Conservation (phyloP, 306 rosid genomes). For the Quercus agrifolia region DNA sequence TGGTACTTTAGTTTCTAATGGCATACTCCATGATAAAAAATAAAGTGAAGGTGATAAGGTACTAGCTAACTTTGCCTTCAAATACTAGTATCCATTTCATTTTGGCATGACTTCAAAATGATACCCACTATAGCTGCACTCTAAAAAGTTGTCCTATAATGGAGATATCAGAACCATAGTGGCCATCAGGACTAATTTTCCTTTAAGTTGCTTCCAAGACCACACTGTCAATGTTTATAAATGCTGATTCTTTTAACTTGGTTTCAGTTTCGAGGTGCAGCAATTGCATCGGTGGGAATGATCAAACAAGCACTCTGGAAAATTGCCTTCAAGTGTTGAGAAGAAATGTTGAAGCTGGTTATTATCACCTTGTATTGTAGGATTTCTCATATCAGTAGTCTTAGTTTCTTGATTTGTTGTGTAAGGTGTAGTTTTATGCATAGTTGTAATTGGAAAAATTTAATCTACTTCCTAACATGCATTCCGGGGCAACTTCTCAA, state of each 20-base stretch:
- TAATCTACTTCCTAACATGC: slow-evolving; percentile 17
- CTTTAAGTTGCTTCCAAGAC: neutral
- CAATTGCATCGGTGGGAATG: slow-evolving; percentile 54
- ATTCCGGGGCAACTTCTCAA: slow-evolving; percentile 15
- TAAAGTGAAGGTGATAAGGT: neutral
- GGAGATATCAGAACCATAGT: neutral
- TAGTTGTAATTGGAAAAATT: slow-evolving; percentile 11
- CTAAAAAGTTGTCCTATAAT: neutral
- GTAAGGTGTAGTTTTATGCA: neutral
- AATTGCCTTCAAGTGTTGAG: slow-evolving; percentile 43
- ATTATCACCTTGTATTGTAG: slow-evolving; percentile 15
- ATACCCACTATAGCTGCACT: neutral
- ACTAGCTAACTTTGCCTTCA: neutral
- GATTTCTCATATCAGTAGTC: slow-evolving; percentile 8
- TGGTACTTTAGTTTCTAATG: neutral
- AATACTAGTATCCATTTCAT: neutral
- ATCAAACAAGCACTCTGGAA: slow-evolving; percentile 67
- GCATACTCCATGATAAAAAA: neutral
- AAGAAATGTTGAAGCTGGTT: slow-evolving; percentile 5
- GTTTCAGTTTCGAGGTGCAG: slow-evolving; percentile 74
- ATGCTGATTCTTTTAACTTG: slow-evolving; percentile 8
- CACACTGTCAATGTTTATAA: neutral
- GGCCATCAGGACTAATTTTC: neutral
- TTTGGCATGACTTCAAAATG: neutral
- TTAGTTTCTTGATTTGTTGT: neutral